phyloP scores from a whole-genome alignment of 345 rosid species.

The Balakata baccata region DNA sequence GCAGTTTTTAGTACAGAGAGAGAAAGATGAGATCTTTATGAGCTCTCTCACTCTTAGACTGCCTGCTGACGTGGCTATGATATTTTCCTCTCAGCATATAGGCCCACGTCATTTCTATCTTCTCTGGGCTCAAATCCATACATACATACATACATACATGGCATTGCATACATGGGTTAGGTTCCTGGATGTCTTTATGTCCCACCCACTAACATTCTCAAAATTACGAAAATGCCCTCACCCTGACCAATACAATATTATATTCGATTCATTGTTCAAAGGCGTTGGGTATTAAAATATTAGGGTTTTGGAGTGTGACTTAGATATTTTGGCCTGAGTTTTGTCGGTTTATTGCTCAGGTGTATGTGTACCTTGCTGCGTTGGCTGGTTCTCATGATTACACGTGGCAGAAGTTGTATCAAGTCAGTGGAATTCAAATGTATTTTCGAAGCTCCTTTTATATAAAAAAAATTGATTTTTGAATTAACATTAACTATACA shows the following conservation, averaged over 20 bases:
- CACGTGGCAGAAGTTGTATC: too few relatives aligned
- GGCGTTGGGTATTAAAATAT: not conserved
- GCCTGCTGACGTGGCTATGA: conserved; percentile 55
- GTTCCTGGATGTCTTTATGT: too few relatives aligned
- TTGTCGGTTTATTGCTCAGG: not conserved
- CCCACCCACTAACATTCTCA: too few relatives aligned
- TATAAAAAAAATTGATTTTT: too few relatives aligned
- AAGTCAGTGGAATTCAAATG: too few relatives aligned
- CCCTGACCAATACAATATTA: not conserved
- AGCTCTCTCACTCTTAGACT: conserved; percentile 27
- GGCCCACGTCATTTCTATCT: conserved; percentile 37
- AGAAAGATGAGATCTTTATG: conserved; percentile 42
- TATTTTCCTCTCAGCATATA: conserved; percentile 54
- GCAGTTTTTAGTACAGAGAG: not conserved
- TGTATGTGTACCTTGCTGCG: not conserved
- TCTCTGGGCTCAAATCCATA: not conserved
- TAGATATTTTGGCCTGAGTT: conserved; percentile 5
- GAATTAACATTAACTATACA: too few relatives aligned
- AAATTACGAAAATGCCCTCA: not conserved
- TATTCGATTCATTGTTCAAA: not conserved
- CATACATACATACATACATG: not conserved
- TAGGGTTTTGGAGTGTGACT: not conserved
- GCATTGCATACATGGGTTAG: not conserved
- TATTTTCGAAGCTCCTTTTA: too few relatives aligned
- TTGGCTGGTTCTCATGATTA: too few relatives aligned